These are phyloP conservation scores for Termitomyces sp. DNA, from an alignment of 768 basidiomycete genomes.

Conservation along the genomic window DNA sequence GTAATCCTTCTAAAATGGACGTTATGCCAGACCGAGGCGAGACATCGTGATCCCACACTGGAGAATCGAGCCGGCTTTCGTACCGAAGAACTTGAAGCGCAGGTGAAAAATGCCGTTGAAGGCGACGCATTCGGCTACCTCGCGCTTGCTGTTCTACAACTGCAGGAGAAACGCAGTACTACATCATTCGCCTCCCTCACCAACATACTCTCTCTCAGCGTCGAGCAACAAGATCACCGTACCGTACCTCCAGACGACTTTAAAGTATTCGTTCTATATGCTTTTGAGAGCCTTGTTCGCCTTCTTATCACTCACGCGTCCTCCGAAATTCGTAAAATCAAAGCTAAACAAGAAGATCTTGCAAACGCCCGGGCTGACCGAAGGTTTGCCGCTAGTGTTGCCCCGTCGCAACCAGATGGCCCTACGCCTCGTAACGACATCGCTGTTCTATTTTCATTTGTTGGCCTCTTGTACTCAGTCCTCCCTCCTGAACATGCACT, in stretches of 20 bases:
- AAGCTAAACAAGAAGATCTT: constrained; percentile 87
- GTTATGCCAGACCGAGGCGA: constrained; percentile 73
- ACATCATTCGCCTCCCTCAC: constrained; percentile 32
- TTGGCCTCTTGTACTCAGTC: constrained; percentile 74
- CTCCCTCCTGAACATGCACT: constrained; percentile 74
- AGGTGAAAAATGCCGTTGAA: constrained; percentile 81
- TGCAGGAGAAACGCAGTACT: constrained; percentile 42
- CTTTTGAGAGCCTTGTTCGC: constrained; percentile 70
- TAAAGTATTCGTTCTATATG: constrained; percentile 49
- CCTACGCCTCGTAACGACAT: constrained; percentile 73
- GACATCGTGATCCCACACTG: constrained; percentile 63
- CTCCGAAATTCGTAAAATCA: constrained; percentile 81
- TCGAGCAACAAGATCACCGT: constrained; percentile 43
- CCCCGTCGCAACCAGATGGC: constrained; percentile 35
- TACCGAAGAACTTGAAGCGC: constrained; percentile 76
- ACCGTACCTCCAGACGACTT: constrained; percentile 48
- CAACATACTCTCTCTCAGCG: constrained; percentile 27
- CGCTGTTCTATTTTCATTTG: constrained; percentile 78
- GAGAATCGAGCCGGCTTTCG: constrained; percentile 64
- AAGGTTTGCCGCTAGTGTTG: constrained; percentile 39
- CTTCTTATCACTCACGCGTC: constrained; percentile 74
- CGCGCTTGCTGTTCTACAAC: constrained; percentile 50
- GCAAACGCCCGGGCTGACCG: constrained; percentile 66
- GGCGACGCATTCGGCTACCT: constrained; percentile 79
- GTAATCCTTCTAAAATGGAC: constrained; percentile 84